Conservation (phyloP, 1,139 yeast species). For the Candida smagusa region DNA sequence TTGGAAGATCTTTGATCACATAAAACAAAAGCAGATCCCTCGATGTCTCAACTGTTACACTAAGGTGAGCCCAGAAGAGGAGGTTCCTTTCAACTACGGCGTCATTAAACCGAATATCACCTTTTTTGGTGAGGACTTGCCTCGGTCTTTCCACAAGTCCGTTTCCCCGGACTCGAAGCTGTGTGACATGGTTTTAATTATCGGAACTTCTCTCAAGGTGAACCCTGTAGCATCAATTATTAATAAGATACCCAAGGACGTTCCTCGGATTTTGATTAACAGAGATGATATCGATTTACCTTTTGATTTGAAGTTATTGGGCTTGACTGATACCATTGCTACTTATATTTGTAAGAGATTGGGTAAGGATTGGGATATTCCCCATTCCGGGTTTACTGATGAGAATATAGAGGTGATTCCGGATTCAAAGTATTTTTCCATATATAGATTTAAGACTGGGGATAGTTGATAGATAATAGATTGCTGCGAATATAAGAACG, state of each 20-base stretch:
- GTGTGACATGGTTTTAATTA: constrained; percentile 80
- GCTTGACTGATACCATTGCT: constrained; percentile 85
- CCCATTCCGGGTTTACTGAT: constrained; percentile 7
- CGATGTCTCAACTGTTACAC: constrained; percentile 67
- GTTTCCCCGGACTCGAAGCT: constrained; percentile 15
- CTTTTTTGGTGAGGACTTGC: constrained; percentile 87
- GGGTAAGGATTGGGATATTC: constrained; percentile 12
- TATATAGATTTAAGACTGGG: constrained; percentile 6
- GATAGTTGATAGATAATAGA: too few relatives aligned
- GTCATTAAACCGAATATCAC: constrained; percentile 95
- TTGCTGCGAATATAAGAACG: too few relatives aligned
- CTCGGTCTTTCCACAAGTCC: constrained; percentile 29
- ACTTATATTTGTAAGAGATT: constrained; percentile 48
- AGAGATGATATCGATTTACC: constrained; percentile 63
- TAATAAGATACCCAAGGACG: constrained; percentile 57
- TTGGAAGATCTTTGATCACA: constrained; percentile 56
- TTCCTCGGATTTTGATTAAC: constrained; percentile 83
- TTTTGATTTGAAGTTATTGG: constrained; percentile 78
- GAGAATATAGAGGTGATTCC: constrained; percentile 3
- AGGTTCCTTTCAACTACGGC: constrained; percentile 20
- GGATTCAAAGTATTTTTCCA: constrained; percentile 5
- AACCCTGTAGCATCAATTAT: constrained; percentile 95
- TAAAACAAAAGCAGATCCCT: constrained; percentile 62
- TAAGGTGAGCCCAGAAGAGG: constrained; percentile 14
- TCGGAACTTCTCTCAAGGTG: constrained; percentile 92